Base-by-base conservation (phyloP, 202 grass and related monocot species). In the Setaria italica region DNA sequence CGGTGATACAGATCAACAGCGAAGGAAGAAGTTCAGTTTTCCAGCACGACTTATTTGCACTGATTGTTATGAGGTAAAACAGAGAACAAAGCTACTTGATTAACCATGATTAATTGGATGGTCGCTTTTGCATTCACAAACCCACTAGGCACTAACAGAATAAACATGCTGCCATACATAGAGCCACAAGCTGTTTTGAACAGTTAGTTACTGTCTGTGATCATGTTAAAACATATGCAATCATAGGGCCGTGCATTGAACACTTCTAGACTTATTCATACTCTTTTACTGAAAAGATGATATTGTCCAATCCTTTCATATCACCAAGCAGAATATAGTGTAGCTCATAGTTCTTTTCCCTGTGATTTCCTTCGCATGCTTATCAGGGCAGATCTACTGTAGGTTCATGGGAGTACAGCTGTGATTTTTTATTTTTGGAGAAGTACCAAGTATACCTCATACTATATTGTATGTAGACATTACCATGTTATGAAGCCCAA, bases 21-120 rank as follows among this genome's bases (percentile, higher is more conserved):
- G 90, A 21, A 91, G 90, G 65, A 96, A 99, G 87, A 99, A 94
- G 71, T 96, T 99, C 73, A 90, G 87, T 89, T 99, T 99, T 75
- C 92, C 92, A 85, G 93, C 94, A 67, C 88, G 93, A 60, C 97
- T 99, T 90, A 91, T 99, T 62, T 96, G 97, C 82, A 88, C 97
- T 49, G 97, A 99, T 94, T 99, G 92, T 86, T 96, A 85, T 0
- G 88, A 99, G 87, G 97, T 99, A 96, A 94, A 78, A 41, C 37
- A 68, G 33, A 82, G 56, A 16, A 68, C 21, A 67, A 57, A 43
- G 20, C 17, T 34, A 62, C 25, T 55, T 47, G 2, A 51, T 56
- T 42, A 80, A 4, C 35, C 19, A 73, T 47, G 62, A 41, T 13
- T 35, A 32, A 29, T 2, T 5, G 35, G 47, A 80, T 62, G 16